Evolutionary conservation across 371 early-diverging fungal genomes (phyloP).

Genomic region (Rhizopus sp.): DNA sequence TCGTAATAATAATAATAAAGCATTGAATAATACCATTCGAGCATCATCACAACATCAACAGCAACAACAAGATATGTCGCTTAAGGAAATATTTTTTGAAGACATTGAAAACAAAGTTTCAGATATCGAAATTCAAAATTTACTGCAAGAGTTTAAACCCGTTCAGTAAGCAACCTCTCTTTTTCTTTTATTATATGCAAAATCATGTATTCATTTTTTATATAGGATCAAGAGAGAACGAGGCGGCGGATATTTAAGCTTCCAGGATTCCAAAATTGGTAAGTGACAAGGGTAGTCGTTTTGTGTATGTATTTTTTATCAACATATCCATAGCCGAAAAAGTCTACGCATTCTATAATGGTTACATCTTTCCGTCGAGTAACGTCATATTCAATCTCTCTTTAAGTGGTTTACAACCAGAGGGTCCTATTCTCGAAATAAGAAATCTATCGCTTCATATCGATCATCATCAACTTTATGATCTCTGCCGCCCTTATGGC

Average conservation of each 20-base stretch:
- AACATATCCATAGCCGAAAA: conserved; percentile 28
- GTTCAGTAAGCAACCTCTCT: conserved; percentile 13
- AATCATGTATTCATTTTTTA: conserved; percentile 12
- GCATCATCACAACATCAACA: no score
- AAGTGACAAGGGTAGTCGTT: conserved; percentile 16
- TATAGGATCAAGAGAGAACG: conserved; percentile 32
- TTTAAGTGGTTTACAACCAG: conserved; percentile 21
- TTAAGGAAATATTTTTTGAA: conserved; percentile 18
- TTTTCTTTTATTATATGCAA: neutral
- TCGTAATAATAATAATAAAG: conserved; percentile 22
- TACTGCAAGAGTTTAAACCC: conserved; percentile 20
- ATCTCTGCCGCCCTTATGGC: conserved; percentile 44
- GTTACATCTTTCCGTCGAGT: conserved; percentile 29
- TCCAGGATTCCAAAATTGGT: conserved; percentile 29
- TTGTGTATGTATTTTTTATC: neutral
- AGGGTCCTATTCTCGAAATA: conserved; percentile 33
- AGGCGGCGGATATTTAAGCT: conserved; percentile 36
- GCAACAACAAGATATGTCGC: conserved; percentile 2
- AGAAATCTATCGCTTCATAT: conserved; percentile 27
- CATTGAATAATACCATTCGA: neutral
- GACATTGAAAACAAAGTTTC: conserved; percentile 12
- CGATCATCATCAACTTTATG: conserved; percentile 31
- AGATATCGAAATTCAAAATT: conserved; percentile 19
- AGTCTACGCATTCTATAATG: conserved; percentile 41
- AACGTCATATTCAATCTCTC: conserved; percentile 27